These are phyloP conservation scores for Moniliella sp. DNA, from an alignment of 1,284 basidiomycete species.

Conservation along the genomic window DNA sequence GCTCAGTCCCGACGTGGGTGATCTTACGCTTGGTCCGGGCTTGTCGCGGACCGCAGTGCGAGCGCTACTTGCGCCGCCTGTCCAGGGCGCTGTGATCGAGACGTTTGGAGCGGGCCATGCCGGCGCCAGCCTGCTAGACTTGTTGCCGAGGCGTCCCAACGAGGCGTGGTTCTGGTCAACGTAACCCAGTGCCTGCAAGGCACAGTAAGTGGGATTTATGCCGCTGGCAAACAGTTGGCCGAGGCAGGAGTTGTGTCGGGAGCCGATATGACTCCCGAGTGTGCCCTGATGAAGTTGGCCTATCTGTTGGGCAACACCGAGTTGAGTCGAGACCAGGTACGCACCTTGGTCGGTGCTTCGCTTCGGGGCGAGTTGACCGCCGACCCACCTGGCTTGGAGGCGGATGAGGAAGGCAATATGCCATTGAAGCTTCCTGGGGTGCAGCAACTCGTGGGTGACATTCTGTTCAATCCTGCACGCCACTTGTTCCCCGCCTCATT, in stretches of 20 bases:
- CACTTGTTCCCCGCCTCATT: too few relatives aligned
- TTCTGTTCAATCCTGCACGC: not conserved
- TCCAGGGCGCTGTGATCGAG: constrained; percentile 49
- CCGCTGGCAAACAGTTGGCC: constrained; percentile 53
- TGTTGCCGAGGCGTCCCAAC: constrained; percentile 52
- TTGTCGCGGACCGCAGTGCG: constrained; percentile 37
- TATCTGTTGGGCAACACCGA: constrained; percentile 70
- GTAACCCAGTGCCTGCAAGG: constrained; percentile 64
- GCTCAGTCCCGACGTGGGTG: constrained; percentile 18
- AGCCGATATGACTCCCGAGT: constrained; percentile 78
- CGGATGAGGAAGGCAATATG: not conserved
- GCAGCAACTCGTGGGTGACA: not conserved
- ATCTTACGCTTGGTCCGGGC: constrained; percentile 56
- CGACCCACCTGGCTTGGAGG: not conserved
- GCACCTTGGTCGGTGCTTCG: constrained; percentile 53
- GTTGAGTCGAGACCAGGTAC: constrained; percentile 47
- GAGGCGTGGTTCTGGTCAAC: constrained; percentile 66
- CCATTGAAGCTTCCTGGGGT: too few relatives aligned
- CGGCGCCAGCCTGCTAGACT: constrained; percentile 32
- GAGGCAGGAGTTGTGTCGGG: constrained; percentile 36
- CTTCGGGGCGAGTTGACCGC: constrained; percentile 64
- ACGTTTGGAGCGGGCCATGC: constrained; percentile 61
- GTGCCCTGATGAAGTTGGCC: constrained; percentile 63
- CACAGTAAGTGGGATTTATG: constrained; percentile 41
- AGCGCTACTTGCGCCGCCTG: constrained; percentile 16